These are phyloP conservation scores for Penicillium odoratum DNA, from an alignment of 495 filamentous ascomycete species.

Conservation along the genomic window DNA sequence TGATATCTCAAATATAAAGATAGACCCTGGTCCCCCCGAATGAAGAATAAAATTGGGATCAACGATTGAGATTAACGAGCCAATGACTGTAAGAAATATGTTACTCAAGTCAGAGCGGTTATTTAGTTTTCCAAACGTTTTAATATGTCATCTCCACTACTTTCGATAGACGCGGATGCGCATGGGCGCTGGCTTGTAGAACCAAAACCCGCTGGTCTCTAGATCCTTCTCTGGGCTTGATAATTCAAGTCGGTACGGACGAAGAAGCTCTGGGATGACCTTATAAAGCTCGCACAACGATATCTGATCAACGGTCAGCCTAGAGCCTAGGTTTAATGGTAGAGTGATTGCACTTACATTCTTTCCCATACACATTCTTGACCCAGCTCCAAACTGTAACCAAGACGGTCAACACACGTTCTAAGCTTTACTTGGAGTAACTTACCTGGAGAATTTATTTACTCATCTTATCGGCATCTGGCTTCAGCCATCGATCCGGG, in stretches of 20 bases:
- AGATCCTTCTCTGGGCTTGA: not conserved
- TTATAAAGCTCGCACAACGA: slow-evolving; percentile 23
- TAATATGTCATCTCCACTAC: slow-evolving; percentile 14
- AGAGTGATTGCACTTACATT: slow-evolving; percentile 12
- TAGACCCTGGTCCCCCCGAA: no score
- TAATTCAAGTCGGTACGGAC: slow-evolving; percentile 15
- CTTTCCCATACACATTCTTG: slow-evolving; percentile 21
- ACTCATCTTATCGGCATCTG: slow-evolving; percentile 25
- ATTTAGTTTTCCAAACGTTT: no score
- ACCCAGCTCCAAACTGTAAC: slow-evolving; percentile 19
- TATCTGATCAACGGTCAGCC: slow-evolving; percentile 9
- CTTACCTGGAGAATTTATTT: slow-evolving; percentile 15
- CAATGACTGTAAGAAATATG: no score
- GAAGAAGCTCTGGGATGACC: slow-evolving; percentile 20
- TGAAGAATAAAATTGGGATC: no score
- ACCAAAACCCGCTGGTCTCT: slow-evolving; percentile 15
- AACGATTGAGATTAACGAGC: no score
- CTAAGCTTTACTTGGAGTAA: not conserved
- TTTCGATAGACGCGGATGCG: slow-evolving; percentile 59
- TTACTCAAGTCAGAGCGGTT: no score
- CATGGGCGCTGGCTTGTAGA: slow-evolving; percentile 11
- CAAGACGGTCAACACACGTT: no score
- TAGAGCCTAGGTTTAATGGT: not conserved
- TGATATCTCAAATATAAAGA: no score
- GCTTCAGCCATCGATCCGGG: slow-evolving; percentile 56